Percentiles rank a stretch among this genome's conserved stretches.
These are phyloP conservation scores for Kandelia obovata DNA, from an alignment of 345 rosid genomes.

Conservation along the genomic window DNA sequence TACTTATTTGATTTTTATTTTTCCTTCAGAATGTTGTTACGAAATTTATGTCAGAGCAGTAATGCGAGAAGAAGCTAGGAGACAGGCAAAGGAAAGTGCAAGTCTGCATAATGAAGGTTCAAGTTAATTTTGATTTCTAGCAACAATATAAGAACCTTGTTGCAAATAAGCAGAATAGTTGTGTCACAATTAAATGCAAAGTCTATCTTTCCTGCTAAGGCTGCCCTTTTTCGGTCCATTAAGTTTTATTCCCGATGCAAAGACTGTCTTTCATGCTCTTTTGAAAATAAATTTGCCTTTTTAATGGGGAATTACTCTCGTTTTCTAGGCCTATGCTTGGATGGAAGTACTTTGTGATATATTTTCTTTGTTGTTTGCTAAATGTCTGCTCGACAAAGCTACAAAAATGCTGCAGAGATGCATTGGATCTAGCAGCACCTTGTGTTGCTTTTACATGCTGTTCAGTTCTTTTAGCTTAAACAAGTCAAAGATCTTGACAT, in stretches of 20 bases:
- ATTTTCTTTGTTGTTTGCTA: no score
- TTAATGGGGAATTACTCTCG: no score
- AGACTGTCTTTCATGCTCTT: neutral
- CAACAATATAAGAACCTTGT: neutral
- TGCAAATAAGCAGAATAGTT: slow-evolving; percentile 21
- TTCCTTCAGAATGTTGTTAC: slow-evolving; percentile 81
- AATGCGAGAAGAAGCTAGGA: slow-evolving; percentile 71
- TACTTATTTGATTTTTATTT: neutral
- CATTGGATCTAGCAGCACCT: no score
- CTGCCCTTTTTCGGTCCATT: neutral
- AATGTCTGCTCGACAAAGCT: no score
- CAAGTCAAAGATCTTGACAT: no score
- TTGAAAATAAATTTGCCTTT: no score
- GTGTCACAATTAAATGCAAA: slow-evolving; percentile 7
- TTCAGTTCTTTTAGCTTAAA: no score
- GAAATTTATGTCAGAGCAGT: slow-evolving; percentile 75
- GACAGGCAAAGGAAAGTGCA: slow-evolving; percentile 35
- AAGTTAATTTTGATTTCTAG: slow-evolving; percentile 3
- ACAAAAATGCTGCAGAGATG: no score
- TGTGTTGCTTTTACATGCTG: no score
- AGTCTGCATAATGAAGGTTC: slow-evolving; percentile 14
- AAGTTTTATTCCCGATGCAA: neutral
- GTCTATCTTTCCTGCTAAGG: slow-evolving; percentile 6
- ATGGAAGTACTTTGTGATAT: no score
- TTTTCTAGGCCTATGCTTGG: no score